Conservation (phyloP, 2,329 filamentous ascomycete genomes). For the Aspergillus ruber region DNA sequence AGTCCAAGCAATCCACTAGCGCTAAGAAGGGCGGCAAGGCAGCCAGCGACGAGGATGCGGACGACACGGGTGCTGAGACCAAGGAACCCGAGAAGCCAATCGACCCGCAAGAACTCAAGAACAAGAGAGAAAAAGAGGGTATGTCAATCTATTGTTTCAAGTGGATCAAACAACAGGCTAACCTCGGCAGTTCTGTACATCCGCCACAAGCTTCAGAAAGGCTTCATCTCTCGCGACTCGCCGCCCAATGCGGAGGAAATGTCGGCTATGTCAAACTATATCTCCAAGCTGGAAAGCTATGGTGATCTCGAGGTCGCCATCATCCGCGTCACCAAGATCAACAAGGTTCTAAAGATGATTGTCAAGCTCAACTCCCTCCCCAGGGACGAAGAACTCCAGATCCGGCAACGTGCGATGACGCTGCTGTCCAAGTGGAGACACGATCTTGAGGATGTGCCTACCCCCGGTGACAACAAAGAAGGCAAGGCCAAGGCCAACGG, state of each 20-base stretch:
- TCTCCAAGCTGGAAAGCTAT: slow-evolving; percentile 70
- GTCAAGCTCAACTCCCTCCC: slow-evolving; percentile 81
- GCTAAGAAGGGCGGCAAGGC: slow-evolving; percentile 56
- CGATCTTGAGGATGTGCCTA: slow-evolving; percentile 59
- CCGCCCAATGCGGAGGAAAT: slow-evolving; percentile 70
- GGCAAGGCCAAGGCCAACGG: slow-evolving; percentile 32
- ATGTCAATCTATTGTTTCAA: slow-evolving; percentile 12
- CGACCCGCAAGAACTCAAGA: slow-evolving; percentile 49
- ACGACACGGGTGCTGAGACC: slow-evolving; percentile 51
- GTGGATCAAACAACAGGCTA: background rate
- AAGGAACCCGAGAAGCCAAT: slow-evolving; percentile 48
- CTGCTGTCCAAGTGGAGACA: slow-evolving; percentile 88
- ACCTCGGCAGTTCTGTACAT: slow-evolving; percentile 69
- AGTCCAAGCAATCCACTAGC: slow-evolving; percentile 48
- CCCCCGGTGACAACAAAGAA: slow-evolving; percentile 29
- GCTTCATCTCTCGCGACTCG: slow-evolving; percentile 77
- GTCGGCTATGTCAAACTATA: slow-evolving; percentile 39
- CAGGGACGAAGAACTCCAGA: slow-evolving; percentile 79
- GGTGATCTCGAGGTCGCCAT: slow-evolving; percentile 79
- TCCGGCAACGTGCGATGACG: slow-evolving; percentile 74
- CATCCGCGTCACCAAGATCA: slow-evolving; percentile 89
- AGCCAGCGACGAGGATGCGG: slow-evolving; percentile 49
- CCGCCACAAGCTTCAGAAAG: slow-evolving; percentile 90
- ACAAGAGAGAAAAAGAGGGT: slow-evolving; percentile 55
- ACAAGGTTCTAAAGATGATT: slow-evolving; percentile 95